These are phyloP conservation scores for Auriscalpium microsporum DNA, from an alignment of 768 basidiomycete genomes.

Conservation along the genomic window DNA sequence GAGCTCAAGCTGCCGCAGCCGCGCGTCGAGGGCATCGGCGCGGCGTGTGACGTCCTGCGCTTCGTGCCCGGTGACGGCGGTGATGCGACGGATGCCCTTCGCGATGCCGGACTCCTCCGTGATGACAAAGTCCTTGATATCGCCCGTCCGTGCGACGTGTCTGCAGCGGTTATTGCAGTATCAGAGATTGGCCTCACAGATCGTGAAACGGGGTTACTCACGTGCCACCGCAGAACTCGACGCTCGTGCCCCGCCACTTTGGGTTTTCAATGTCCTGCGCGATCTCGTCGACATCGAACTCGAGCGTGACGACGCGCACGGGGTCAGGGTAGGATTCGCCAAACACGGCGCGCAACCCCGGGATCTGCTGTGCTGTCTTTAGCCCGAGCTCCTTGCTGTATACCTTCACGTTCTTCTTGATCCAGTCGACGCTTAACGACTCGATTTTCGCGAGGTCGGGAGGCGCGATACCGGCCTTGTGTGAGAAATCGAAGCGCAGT, in stretches of 20 bases:
- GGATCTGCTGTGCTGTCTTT: constrained; percentile 70
- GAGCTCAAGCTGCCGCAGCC: constrained; percentile 53
- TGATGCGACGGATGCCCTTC: constrained; percentile 92
- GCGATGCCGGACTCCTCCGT: constrained; percentile 96
- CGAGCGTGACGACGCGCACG: constrained; percentile 89
- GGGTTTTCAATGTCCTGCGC: constrained; percentile 76
- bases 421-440: constrained; percentile 78
- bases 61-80: constrained; percentile 91
- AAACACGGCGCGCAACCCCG: constrained; percentile 94
- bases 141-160: constrained; percentile 93
- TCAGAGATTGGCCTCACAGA: too few relatives aligned
- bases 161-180: constrained; percentile 27
- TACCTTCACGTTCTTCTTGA: constrained; percentile 81
- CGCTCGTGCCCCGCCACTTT: constrained; percentile 84
- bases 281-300: constrained; percentile 83
- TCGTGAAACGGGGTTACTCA: constrained; percentile 31
- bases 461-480: constrained; percentile 78
- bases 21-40: constrained; percentile 53
- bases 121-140: constrained; percentile 94
- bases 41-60: constrained; percentile 71
- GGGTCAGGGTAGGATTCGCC: constrained; percentile 98
- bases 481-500: constrained; percentile 97
- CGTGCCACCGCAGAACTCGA: constrained; percentile 99
- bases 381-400: constrained; percentile 82
- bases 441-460: constrained; percentile 81